Percentiles rank a stretch among this genome's conserved stretches.
Evolutionary conservation across 495 filamentous ascomycete genomes (phyloP).

Genomic region (Hamigera avellanea): DNA sequence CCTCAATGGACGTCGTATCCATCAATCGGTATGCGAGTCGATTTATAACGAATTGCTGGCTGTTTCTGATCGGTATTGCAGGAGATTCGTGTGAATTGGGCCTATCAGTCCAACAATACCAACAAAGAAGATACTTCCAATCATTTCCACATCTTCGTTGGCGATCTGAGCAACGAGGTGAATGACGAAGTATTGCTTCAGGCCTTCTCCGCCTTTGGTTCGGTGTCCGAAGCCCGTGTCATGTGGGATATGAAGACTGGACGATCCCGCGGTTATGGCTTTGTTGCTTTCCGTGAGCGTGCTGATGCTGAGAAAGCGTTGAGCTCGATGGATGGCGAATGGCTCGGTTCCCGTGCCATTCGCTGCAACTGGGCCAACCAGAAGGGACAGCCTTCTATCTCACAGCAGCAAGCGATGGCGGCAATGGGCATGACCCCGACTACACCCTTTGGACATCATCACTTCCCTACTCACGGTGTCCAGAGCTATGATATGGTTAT

Average conservation of each 20-base stretch:
- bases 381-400: slow-evolving; percentile 96
- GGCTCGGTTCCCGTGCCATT: slow-evolving; percentile 96
- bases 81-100: slow-evolving; percentile 99
- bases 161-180: slow-evolving; percentile 96
- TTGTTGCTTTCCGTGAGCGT: slow-evolving; percentile 95
- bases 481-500: slow-evolving; percentile 98
- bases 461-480: slow-evolving; percentile 93
- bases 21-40: slow-evolving; percentile 65
- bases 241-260: slow-evolving; percentile 99
- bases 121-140: slow-evolving; percentile 98
- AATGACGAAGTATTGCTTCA: slow-evolving; percentile 93
- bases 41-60: slow-evolving; percentile 2
- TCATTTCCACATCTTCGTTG: slow-evolving; percentile 99
- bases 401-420: slow-evolving; percentile 93
- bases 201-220: slow-evolving; percentile 94
- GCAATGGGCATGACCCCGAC: slow-evolving; percentile 98
- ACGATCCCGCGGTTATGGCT: slow-evolving; percentile 92
- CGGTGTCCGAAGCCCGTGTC: slow-evolving; percentile 95
- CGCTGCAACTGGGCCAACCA: slow-evolving; percentile 99
- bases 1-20: slow-evolving; percentile 86
- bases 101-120: slow-evolving; percentile 89
- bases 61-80: slow-evolving; percentile 24
- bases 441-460: slow-evolving; percentile 91
- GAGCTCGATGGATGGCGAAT: slow-evolving; percentile 97
- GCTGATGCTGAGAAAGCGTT: slow-evolving; percentile 91